A percentile compares a stretch with the other conserved stretches of the same genome.
phyloP scores from a whole-genome alignment of 2,329 filamentous ascomycete genomes.

The Cadophora sp. region DNA sequence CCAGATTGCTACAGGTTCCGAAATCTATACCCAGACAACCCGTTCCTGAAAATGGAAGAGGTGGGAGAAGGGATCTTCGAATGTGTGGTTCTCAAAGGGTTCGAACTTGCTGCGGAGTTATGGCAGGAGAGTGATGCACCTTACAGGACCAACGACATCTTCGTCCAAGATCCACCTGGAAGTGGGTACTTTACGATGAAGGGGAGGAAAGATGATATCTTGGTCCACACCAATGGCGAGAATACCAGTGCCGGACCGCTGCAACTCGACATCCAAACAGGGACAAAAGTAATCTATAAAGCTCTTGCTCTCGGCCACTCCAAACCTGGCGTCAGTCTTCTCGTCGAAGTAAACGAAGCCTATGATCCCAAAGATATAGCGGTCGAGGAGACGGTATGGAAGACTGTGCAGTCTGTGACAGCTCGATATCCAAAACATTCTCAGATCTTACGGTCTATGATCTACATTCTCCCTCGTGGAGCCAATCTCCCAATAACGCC shows the following conservation, averaged over 20 bases:
- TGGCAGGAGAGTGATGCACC: constrained; percentile 42
- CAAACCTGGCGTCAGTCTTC: constrained; percentile 38
- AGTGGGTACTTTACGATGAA: constrained; percentile 43
- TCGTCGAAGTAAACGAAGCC: constrained; percentile 40
- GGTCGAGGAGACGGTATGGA: constrained; percentile 30
- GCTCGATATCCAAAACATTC: constrained; percentile 36
- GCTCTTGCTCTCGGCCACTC: constrained; percentile 41
- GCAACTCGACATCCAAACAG: constrained; percentile 42
- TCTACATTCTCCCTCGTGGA: constrained; percentile 39
- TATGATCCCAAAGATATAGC: constrained; percentile 30
- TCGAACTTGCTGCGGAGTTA: constrained; percentile 45
- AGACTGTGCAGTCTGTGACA: constrained; percentile 37
- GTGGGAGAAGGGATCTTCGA: constrained; percentile 43
- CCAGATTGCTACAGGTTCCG: constrained; percentile 42
- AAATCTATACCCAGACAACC: constrained; percentile 42
- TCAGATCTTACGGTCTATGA: constrained; percentile 41
- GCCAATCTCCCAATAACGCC: constrained; percentile 42
- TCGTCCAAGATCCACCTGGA: constrained; percentile 43
- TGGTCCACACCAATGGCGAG: constrained; percentile 45
- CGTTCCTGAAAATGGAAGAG: constrained; percentile 42
- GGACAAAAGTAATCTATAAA: constrained; percentile 37
- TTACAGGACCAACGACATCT: constrained; percentile 44
- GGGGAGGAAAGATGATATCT: constrained; percentile 45
- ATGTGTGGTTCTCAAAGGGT: constrained; percentile 44
- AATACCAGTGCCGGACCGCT: constrained; percentile 43